Base-by-base conservation (phyloP, 306 rosid genomes). In the Acacia confusa region DNA sequence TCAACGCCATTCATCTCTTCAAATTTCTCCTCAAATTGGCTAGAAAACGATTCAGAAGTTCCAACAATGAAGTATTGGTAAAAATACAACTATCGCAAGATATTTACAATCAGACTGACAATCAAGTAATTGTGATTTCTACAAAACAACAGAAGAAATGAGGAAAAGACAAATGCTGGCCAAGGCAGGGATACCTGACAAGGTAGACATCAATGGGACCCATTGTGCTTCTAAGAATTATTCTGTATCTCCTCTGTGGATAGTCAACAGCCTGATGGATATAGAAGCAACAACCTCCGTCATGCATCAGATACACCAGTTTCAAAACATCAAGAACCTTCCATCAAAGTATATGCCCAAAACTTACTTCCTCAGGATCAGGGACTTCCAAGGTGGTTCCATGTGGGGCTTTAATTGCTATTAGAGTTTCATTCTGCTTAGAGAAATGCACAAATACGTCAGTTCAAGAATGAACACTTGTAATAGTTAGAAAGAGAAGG, bases 311-410 rank as follows among this genome's bases (percentile, higher is more conserved):
- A 82, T 83, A 81, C 70, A 76, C 53, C 40, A 61, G 43, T 74
- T 79, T 77, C 53, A 70, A 76, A 61, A 70, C 64, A 72, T 65
- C 72, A 69, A n/a, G 61, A 80, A 83, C 38, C 68, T 73, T 85
- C 75, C 28, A 79, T 57, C 52, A 82, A 84, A 38, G 38, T 70
- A 73, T 80, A 76, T 66, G 81, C 69, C 81, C 73, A 78, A 52
- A 75, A 92, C 92, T 87, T 90, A 96, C 99, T 83, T 96, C 98
- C 79, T 93, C 98, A 13, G 99, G 99, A 84, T 96, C 98, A 20
- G 99, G 99, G 84, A 96, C 99, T 86, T 96, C 99, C 82, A 96
- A 82, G 38, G 99, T 96, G 86, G 98, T 96, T 82, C 99, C 99
- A 88, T 96, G 98, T 1, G 99, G 99, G 79, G 97, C 99, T 87